phyloP scores from a whole-genome alignment of 495 filamentous ascomycete species.

The Penicillium salamii region DNA sequence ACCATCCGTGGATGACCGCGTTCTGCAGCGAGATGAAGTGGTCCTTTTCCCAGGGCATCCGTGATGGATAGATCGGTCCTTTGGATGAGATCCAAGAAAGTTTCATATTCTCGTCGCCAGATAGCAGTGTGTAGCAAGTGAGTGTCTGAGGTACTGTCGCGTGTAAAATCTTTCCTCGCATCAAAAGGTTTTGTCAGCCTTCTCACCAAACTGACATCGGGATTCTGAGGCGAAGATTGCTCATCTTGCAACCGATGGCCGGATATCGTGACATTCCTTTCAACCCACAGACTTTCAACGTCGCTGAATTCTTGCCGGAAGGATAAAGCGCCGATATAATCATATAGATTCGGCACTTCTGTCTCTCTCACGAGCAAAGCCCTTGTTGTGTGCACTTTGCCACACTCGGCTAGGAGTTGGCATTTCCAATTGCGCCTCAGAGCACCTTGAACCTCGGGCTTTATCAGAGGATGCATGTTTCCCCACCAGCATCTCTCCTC shows the following conservation, averaged over 20 bases:
- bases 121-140: constrained; percentile 3
- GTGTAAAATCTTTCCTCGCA: no score
- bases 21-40: constrained; percentile 7
- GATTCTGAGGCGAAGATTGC: no score
- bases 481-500: constrained; percentile 2
- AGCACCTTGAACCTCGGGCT: background rate
- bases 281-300: background rate
- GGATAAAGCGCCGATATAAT: background rate
- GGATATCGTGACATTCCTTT: background rate
- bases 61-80: background rate
- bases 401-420: constrained; percentile 1
- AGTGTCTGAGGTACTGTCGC: background rate
- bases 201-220: no score
- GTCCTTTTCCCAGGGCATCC: background rate
- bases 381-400: background rate
- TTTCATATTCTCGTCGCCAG: constrained; percentile 2
- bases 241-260: no score
- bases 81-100: background rate
- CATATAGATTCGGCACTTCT: background rate
- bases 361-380: constrained; percentile 8
- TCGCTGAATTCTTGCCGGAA: background rate
- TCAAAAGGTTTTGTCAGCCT: background rate
- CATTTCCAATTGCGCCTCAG: background rate
- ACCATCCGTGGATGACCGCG: constrained; percentile 2
- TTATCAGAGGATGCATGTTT: constrained; percentile 9